These are phyloP conservation scores for Conoideocrella luteorostrata DNA, from an alignment of 2,329 filamentous ascomycete genomes.

Conservation along the genomic window DNA sequence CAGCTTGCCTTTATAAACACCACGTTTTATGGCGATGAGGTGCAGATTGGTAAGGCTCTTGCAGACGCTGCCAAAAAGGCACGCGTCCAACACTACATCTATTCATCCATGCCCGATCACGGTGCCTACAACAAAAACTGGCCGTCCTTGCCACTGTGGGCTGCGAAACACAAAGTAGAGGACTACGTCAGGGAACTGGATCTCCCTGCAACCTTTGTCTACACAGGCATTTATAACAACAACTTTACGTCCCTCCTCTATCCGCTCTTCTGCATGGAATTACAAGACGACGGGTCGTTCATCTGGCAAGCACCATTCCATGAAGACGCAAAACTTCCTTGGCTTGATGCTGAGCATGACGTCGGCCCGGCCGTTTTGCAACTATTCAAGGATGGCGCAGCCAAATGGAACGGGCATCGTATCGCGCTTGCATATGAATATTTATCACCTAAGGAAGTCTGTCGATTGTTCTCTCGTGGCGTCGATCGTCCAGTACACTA, in stretches of 20 bases:
- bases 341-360: conserved; percentile 95
- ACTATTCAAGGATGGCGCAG: conserved; percentile 87
- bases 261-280: conserved; percentile 91
- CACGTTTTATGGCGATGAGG: conserved; percentile 92
- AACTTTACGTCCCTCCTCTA: conserved; percentile 94
- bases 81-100: conserved; percentile 85
- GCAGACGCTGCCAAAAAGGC: conserved; percentile 84
- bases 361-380: conserved; percentile 87
- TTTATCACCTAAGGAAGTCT: conserved; percentile 76
- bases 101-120: conserved; percentile 96
- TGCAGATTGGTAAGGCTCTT: conserved; percentile 78
- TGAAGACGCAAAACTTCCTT: conserved; percentile 80
- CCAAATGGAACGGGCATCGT: conserved; percentile 71
- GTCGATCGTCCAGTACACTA: conserved; percentile 75
- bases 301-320: conserved; percentile 93
- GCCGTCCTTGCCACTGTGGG: conserved; percentile 85
- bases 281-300: conserved; percentile 78
- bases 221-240: conserved; percentile 97
- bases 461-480: conserved; percentile 70
- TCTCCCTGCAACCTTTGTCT: conserved; percentile 85
- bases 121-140: conserved; percentile 68
- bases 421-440: conserved; percentile 89
- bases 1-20: conserved; percentile 97
- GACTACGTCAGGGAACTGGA: conserved; percentile 80
- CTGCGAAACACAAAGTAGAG: conserved; percentile 86